Base-by-base conservation (phyloP, 352 stramenopile genomes). In the Peronospora destructor region DNA sequence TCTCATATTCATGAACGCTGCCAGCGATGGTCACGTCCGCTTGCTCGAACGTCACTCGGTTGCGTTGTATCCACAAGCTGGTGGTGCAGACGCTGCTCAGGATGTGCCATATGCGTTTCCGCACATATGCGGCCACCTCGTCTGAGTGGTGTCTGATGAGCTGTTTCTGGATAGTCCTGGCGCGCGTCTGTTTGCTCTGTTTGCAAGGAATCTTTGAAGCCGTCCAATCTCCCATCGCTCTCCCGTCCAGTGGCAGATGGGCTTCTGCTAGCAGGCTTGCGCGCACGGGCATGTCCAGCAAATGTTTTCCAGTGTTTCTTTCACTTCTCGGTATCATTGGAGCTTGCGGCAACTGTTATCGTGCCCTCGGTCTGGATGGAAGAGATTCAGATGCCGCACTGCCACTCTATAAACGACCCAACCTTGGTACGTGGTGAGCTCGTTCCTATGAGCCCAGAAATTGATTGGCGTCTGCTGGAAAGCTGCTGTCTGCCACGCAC, bases 211-310 rank as follows among this genome's bases (percentile, higher is more conserved):
- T 4, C 41, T 13, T 13, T 13, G 28, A 1, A 33, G 8, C 5
- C 11, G 28, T 13, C 11, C 28, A 33, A 40, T 29, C 42, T n/a
- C 19, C 19, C 19, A 21, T 21, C 19, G 19, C 3, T 21, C 19
- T 21, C 16, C 26, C 8, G 41, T 37, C 26, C 25, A 38, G 17
- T 47, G 26, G n/a, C 41, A 37, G 2, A 47, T 37, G n/a, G 45
- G 8, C 3, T 28, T 26, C n/a, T 37, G 45, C 45, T 16, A 44
- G 7, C 25, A 52, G 4, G 23, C 45, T 35, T 44, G 13, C 9
- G 34, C n/a, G 11, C 21, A 52, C 4, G 45, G 36, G 11, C 26
- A 53, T 12, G 34, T 7, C 46, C 46, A 53, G 12, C 43, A 53
- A 1, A 39, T 45, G 10, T 53, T 17, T 23, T 21, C 25, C 0